phyloP scores from a whole-genome alignment of 108 stramenopile genomes.

The Fragilariopsis cylindrus region DNA sequence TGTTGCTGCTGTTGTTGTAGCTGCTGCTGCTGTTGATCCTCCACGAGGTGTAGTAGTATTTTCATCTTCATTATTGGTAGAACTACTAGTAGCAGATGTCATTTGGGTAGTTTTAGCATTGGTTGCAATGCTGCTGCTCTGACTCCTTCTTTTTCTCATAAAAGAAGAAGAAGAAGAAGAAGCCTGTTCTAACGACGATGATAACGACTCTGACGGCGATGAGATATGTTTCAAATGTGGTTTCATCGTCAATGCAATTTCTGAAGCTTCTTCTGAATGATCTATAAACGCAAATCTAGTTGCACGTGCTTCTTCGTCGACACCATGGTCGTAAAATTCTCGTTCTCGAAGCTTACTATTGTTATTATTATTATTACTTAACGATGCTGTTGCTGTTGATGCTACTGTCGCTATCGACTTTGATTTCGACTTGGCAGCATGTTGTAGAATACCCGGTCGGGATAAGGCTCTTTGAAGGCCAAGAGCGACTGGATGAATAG shows the following conservation, averaged over 20 bases:
- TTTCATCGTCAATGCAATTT: constrained; percentile 7
- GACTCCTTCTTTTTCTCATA: too few relatives aligned
- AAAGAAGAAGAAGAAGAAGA: too few relatives aligned
- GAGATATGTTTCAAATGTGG: constrained; percentile 9
- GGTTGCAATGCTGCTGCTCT: neutral
- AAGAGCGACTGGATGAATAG: neutral
- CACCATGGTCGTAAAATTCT: constrained; percentile 9
- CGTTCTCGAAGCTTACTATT: neutral
- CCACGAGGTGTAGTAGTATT: neutral
- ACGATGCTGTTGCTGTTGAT: too few relatives aligned
- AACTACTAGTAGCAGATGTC: neutral
- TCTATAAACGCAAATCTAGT: constrained; percentile 16
- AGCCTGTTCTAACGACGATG: too few relatives aligned
- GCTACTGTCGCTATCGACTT: neutral
- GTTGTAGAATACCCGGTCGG: neutral
- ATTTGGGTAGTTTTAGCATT: neutral
- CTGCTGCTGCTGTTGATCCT: neutral
- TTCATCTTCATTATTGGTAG: neutral
- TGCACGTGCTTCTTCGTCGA: constrained; percentile 36
- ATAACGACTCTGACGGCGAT: neutral
- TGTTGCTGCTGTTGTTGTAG: neutral
- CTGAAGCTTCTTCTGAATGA: neutral
- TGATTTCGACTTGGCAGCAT: neutral
- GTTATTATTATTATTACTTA: neutral
- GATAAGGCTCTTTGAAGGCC: constrained; percentile 10